Percentiles rank a stretch among this genome's conserved stretches.
These are phyloP conservation scores for Penicillium vulpinum DNA, from an alignment of 2,329 filamentous ascomycete genomes.

Conservation along the genomic window DNA sequence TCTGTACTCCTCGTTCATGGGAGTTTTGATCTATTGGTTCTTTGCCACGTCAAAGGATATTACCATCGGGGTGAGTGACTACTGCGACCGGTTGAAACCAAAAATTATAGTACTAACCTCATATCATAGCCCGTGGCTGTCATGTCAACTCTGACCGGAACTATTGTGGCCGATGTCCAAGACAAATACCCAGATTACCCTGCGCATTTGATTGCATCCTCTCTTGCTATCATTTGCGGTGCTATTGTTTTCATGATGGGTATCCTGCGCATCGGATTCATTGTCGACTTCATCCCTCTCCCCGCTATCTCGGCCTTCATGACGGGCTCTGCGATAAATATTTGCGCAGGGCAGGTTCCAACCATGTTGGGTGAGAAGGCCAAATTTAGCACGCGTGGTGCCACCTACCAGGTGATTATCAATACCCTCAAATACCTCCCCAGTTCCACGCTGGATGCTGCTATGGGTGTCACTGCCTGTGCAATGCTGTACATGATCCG, in stretches of 20 bases:
- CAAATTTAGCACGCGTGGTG: constrained; percentile 67
- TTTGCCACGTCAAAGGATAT: constrained; percentile 99
- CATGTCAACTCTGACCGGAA: constrained; percentile 86
- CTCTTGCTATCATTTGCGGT: constrained; percentile 75
- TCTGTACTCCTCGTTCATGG: constrained; percentile 94
- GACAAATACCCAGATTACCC: constrained; percentile 56
- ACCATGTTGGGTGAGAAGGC: constrained; percentile 73
- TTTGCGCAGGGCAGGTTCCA: constrained; percentile 79
- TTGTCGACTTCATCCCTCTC: constrained; percentile 90
- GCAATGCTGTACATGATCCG: constrained; percentile 76
- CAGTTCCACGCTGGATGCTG: constrained; percentile 71
- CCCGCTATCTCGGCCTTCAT: constrained; percentile 92
- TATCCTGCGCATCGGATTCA: constrained; percentile 77
- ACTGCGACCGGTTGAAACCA: not conserved
- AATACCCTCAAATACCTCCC: constrained; percentile 74
- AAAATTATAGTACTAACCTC: not conserved
- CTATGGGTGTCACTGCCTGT: constrained; percentile 82
- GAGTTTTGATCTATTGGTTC: constrained; percentile 92
- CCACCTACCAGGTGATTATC: constrained; percentile 81
- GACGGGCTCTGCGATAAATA: constrained; percentile 91
- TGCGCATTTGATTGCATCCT: constrained; percentile 70
- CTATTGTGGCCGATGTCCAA: constrained; percentile 68
- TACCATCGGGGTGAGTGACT: constrained; percentile 57
- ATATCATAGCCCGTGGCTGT: constrained; percentile 81
- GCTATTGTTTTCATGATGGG: constrained; percentile 77